phyloP scores from a whole-genome alignment of 768 basidiomycete species.

The Suillus subaureus region DNA sequence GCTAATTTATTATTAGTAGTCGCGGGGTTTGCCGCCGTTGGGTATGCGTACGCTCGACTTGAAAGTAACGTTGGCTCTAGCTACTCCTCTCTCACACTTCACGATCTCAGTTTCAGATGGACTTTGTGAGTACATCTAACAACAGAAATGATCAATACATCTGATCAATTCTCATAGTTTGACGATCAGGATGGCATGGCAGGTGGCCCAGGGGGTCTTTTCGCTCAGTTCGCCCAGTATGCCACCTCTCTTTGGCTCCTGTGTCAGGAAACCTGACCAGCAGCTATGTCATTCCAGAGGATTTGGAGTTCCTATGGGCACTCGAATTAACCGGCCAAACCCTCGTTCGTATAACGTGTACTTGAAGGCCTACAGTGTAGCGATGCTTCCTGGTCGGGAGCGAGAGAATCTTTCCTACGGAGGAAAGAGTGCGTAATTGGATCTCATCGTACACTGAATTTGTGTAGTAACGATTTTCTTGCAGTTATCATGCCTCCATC shows the following conservation, averaged over 20 bases:
- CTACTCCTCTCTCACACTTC: constrained; percentile 20
- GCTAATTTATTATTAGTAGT: constrained; percentile 26
- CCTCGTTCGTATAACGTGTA: constrained; percentile 88
- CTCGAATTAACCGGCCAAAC: constrained; percentile 49
- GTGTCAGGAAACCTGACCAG: constrained; percentile 19
- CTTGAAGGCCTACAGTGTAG: constrained; percentile 92
- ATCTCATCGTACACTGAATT: constrained; percentile 12
- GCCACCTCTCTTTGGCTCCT: constrained; percentile 17
- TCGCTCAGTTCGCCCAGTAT: constrained; percentile 69
- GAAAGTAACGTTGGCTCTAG: constrained; percentile 3
- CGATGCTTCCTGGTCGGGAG: constrained; percentile 86
- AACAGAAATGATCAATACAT: neutral
- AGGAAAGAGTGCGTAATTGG: constrained; percentile 82
- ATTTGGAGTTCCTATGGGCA: constrained; percentile 52
- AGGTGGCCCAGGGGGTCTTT: constrained; percentile 60
- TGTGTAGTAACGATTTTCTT: constrained; percentile 9
- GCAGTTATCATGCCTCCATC: constrained; percentile 98
- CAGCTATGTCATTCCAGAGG: constrained; percentile 41
- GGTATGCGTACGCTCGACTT: constrained; percentile 27
- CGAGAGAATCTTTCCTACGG: constrained; percentile 94
- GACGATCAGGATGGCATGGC: constrained; percentile 35
- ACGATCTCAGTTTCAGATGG: constrained; percentile 32
- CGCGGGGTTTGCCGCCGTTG: constrained; percentile 32
- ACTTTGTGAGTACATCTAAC: constrained; percentile 35
- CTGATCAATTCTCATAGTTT: constrained; percentile 34